phyloP scores from a whole-genome alignment of 352 stramenopile species.

The Phytophthora crassamura region DNA sequence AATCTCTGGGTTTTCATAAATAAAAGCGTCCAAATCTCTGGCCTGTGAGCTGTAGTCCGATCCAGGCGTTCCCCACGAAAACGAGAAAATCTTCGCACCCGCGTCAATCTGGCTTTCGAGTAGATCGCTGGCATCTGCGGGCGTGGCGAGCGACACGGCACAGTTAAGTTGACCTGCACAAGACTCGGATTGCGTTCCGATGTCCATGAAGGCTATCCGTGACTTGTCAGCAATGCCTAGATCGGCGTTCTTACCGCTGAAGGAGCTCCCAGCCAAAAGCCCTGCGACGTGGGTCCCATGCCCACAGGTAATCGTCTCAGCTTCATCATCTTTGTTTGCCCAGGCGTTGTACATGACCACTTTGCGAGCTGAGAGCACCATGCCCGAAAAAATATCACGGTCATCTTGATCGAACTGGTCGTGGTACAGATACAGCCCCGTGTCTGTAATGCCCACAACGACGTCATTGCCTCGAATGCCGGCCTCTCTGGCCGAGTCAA shows the following conservation, averaged over 20 bases:
- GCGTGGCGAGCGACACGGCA: conserved; percentile 63
- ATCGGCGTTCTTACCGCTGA: conserved; percentile 55
- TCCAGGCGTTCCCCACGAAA: conserved; percentile 81
- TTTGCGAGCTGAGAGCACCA: conserved; percentile 61
- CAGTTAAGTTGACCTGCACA: conserved; percentile 63
- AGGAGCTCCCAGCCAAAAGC: conserved; percentile 79
- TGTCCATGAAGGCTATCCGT: conserved; percentile 93
- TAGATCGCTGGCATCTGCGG: conserved; percentile 63
- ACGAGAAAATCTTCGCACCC: conserved; percentile 84
- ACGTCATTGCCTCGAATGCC: conserved; percentile 78
- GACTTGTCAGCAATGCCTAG: conserved; percentile 78
- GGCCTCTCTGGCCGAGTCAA: conserved; percentile 59
- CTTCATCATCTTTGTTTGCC: conserved; percentile 72
- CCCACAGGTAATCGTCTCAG: conserved; percentile 72
- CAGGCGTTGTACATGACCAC: conserved; percentile 84
- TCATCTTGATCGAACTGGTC: conserved; percentile 83
- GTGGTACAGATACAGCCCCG: conserved; percentile 81
- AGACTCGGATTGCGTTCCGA: conserved; percentile 60
- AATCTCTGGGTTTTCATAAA: conserved; percentile 87
- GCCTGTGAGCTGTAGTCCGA: conserved; percentile 84
- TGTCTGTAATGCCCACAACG: conserved; percentile 85
- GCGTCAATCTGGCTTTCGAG: conserved; percentile 75
- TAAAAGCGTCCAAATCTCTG: conserved; percentile 79
- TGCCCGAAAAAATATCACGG: conserved; percentile 52
- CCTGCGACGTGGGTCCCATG: conserved; percentile 91